A percentile compares a stretch with the other conserved stretches of the same genome.
These are phyloP conservation scores for Phoma sp. DNA, from an alignment of 2,329 filamentous ascomycete species.

Conservation along the genomic window DNA sequence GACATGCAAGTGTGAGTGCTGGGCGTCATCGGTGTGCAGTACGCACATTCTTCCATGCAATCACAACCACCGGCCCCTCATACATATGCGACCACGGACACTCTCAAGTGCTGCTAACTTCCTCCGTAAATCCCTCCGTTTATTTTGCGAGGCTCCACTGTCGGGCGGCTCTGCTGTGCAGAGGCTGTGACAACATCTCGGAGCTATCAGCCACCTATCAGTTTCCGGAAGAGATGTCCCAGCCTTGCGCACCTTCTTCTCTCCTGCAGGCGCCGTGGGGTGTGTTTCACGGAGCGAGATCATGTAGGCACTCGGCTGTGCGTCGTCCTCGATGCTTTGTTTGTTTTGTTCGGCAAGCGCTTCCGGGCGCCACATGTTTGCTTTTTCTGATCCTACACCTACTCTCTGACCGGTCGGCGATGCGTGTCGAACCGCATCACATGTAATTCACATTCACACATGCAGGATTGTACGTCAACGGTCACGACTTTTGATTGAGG, in stretches of 20 bases:
- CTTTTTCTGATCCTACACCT: constrained; percentile 11
- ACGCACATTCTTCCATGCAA: neutral
- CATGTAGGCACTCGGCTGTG: neutral
- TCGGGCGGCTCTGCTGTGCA: too few species aligned
- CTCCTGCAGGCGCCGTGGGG: neutral
- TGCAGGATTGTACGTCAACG: neutral
- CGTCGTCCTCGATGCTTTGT: neutral
- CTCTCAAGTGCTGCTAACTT: too few species aligned
- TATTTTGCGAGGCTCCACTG: too few species aligned
- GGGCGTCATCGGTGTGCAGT: neutral
- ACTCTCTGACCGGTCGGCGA: neutral
- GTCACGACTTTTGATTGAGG: constrained; percentile 1
- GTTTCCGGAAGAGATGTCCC: too few species aligned
- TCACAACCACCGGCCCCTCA: neutral
- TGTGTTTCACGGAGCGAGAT: neutral
- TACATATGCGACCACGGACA: too few species aligned
- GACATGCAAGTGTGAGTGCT: neutral
- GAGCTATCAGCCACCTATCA: too few species aligned
- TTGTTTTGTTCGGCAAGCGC: constrained; percentile 1
- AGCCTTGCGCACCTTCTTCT: neutral
- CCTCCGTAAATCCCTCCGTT: too few species aligned
- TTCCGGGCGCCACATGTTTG: constrained; percentile 7
- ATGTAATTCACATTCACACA: neutral
- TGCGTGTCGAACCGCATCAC: constrained; percentile 1
- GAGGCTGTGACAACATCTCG: neutral